Percentiles rank a stretch among this genome's conserved stretches.
Evolutionary conservation across 345 rosid genomes (phyloP).

Genomic region (Odontarrhena argentea): DNA sequence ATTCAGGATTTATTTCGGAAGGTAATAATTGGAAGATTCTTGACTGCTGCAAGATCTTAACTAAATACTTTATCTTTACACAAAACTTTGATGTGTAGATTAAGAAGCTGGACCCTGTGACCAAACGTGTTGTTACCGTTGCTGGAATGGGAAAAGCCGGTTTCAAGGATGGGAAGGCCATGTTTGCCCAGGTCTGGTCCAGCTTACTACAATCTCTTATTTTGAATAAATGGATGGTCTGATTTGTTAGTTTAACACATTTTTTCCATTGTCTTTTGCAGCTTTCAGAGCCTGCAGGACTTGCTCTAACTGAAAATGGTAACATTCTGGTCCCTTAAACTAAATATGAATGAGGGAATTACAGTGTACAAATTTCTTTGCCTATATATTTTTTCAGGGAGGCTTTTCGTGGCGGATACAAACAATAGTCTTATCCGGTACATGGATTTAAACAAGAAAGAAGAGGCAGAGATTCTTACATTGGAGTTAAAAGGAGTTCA

Average conservation of each 20-base stretch:
- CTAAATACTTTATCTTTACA: background rate
- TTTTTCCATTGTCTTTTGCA: constrained; percentile 42
- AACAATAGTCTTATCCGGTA: constrained; percentile 81
- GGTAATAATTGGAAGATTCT: background rate
- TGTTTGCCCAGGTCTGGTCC: constrained; percentile 67
- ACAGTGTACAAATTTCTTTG: background rate
- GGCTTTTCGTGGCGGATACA: constrained; percentile 81
- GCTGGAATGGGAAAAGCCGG: constrained; percentile 98
- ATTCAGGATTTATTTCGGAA: background rate
- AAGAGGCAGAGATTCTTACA: constrained; percentile 59
- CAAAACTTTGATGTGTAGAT: constrained; percentile 47
- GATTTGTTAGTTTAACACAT: constrained; percentile 15
- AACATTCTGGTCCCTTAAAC: constrained; percentile 14
- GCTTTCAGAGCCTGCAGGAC: constrained; percentile 96
- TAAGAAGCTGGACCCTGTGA: constrained; percentile 79
- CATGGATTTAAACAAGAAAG: constrained; percentile 60
- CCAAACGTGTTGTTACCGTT: constrained; percentile 68
- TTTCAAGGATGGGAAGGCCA: constrained; percentile 77
- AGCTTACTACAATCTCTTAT: constrained; percentile 13
- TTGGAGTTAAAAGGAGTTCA: constrained; percentile 83
- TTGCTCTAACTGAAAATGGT: constrained; percentile 76
- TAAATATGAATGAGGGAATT: background rate
- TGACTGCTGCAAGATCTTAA: background rate
- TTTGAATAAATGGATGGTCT: background rate
- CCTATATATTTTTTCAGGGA: constrained; percentile 52